Evolutionary conservation across 805 yeast genomes (phyloP).

Genomic region (Candida patagonica): DNA sequence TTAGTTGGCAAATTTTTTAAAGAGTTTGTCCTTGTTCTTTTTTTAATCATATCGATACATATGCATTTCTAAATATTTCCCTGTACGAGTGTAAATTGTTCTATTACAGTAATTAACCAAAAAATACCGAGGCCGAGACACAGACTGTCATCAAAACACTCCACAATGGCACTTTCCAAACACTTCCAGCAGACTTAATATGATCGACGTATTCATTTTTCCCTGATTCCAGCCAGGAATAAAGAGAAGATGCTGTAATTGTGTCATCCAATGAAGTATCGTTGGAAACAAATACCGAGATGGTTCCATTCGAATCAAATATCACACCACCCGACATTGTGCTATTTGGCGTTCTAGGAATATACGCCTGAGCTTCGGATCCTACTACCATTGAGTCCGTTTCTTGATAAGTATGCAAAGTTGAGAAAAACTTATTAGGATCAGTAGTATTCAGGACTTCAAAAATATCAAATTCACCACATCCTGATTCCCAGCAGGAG

Average conservation of each 20-base stretch:
- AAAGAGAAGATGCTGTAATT: conserved; percentile 8
- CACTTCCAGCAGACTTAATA: no score
- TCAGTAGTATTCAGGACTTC: conserved; percentile 71
- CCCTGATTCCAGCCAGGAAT: conserved; percentile 10
- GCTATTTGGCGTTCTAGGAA: conserved; percentile 68
- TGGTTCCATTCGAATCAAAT: conserved; percentile 36
- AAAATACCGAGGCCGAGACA: no score
- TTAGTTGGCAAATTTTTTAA: conserved; percentile 2
- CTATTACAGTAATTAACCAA: no score
- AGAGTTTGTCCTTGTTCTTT: no score
- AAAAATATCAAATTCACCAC: conserved; percentile 95
- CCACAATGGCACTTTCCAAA: no score
- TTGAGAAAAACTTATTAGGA: conserved; percentile 30
- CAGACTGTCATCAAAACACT: no score
- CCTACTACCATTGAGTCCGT: conserved; percentile 44
- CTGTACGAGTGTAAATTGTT: no score
- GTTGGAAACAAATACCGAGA: conserved; percentile 14
- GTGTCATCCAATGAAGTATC: conserved; percentile 8
- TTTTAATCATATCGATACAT: no score
- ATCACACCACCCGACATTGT: conserved; percentile 86
- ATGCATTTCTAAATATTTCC: no score
- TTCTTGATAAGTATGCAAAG: conserved; percentile 75
- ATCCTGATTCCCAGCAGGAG: conserved; percentile 95
- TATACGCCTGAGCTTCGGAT: conserved; percentile 69
- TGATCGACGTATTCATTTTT: neutral